Base-by-base conservation (phyloP, 2,329 filamentous ascomycete genomes). In the Cyphellophora attinorum region DNA sequence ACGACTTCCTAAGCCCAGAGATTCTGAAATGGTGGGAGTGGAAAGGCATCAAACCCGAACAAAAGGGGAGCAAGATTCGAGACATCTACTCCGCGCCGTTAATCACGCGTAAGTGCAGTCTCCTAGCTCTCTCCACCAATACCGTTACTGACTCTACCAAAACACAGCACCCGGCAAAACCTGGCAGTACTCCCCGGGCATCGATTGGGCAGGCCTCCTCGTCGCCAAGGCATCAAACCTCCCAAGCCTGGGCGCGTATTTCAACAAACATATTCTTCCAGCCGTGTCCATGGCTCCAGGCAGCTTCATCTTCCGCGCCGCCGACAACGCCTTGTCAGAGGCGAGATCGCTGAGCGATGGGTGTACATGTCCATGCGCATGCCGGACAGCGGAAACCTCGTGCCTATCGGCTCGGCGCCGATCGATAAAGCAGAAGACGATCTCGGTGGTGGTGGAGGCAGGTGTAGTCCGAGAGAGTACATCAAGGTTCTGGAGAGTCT, bases 191-290 rank as follows among this genome's bases (percentile, higher is more conserved):
- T 62, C 67, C 1, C 44, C 59, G 1, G 58, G 62, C 2, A 48
- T 68, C 2, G 72, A 76, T 52, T 75, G 68, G 70, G 65, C 62
- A 0, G 70, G 72, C 3, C 56, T 60, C 1, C 53, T 74, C 1
- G 56, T 75, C 1, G 70, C 74, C 44, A 54, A 60, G 0, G 46
- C 68, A 0, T 67, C 67, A 0, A 60, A 61, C 0, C 34, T 46
- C 6, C 59, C 56, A 0, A 17, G 23, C 11, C 51, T 75, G 3
- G 56, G 64, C 3, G 57, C 64, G 2, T 61, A 58, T 31, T 58
- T 73, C 44, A 52, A 62, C 8, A 43, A 61, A 34, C 55, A 64
- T 30, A 62, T 73, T 12, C 67, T 59, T 41, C 50, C 49, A 0
- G 66, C 65, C 2, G 53, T 74, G 2, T 59, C 58, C 10, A 59